phyloP scores from a whole-genome alignment of 2,329 filamentous ascomycete species.

The Daldinia sp. region DNA sequence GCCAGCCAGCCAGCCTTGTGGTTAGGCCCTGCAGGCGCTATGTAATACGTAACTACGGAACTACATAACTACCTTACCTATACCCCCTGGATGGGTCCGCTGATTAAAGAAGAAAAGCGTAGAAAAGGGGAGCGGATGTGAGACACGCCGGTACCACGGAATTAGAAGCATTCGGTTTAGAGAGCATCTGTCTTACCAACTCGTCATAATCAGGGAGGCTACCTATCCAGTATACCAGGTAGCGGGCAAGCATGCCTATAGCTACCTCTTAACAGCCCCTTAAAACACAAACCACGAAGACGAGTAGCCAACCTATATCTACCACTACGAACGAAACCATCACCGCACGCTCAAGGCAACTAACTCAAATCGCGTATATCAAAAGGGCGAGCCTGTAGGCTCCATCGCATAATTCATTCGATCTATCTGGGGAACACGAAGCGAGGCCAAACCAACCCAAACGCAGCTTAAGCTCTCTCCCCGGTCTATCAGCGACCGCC shows the following conservation, averaged over 20 bases:
- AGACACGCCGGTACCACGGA: not conserved
- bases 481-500: slow-evolving; percentile 2
- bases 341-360: not conserved
- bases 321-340: not conserved
- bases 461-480: too few species aligned
- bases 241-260: not conserved
- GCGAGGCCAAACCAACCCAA: not conserved
- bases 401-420: slow-evolving; percentile 18
- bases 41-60: not conserved
- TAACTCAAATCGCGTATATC: not conserved
- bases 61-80: too few species aligned
- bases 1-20: not conserved
- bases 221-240: not conserved
- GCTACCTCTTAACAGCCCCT: too few species aligned
- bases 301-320: too few species aligned
- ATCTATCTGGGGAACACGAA: slow-evolving; percentile 3
- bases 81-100: too few species aligned
- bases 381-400: not conserved
- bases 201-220: too few species aligned
- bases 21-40: not conserved
- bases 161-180: not conserved
- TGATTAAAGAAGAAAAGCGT: too few species aligned
- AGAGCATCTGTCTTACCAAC: too few species aligned
- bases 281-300: too few species aligned
- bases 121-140: too few species aligned